Conservation (phyloP, 495 filamentous ascomycete species). For the Podospora didyma region DNA sequence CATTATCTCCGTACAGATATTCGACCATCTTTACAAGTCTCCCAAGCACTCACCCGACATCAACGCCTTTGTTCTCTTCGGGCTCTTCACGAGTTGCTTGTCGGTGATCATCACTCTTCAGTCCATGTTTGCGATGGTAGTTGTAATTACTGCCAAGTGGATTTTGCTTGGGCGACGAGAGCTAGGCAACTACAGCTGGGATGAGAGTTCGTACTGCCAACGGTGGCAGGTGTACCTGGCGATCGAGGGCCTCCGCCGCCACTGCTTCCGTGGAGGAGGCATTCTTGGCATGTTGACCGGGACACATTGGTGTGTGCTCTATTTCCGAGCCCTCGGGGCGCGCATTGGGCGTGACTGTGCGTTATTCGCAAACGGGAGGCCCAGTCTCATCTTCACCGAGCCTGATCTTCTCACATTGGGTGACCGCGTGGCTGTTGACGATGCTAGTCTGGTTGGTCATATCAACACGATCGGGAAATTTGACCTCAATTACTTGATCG, state of each 20-base stretch:
- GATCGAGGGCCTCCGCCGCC: conserved; percentile 38
- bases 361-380: conserved; percentile 40
- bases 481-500: conserved; percentile 36
- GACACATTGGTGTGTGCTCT: conserved; percentile 34
- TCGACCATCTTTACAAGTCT: conserved; percentile 10
- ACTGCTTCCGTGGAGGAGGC: conserved; percentile 39
- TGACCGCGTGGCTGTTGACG: conserved; percentile 42
- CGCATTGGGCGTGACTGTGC: conserved; percentile 42
- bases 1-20: conserved; percentile 21
- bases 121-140: conserved; percentile 27
- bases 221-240: conserved; percentile 42
- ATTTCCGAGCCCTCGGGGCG: conserved; percentile 42
- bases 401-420: conserved; percentile 44
- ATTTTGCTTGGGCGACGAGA: conserved; percentile 37
- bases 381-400: conserved; percentile 45
- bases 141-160: conserved; percentile 40
- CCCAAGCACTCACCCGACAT: conserved; percentile 17
- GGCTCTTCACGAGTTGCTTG: conserved; percentile 23
- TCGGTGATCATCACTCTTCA: conserved; percentile 27
- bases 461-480: conserved; percentile 33
- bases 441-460: conserved; percentile 44
- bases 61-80: conserved; percentile 26
- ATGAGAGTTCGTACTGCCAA: conserved; percentile 20
- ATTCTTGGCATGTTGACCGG: conserved; percentile 41
- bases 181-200: conserved; percentile 45